phyloP scores from a whole-genome alignment of 208 protist species.

The Wallacemonas sp. region DNA sequence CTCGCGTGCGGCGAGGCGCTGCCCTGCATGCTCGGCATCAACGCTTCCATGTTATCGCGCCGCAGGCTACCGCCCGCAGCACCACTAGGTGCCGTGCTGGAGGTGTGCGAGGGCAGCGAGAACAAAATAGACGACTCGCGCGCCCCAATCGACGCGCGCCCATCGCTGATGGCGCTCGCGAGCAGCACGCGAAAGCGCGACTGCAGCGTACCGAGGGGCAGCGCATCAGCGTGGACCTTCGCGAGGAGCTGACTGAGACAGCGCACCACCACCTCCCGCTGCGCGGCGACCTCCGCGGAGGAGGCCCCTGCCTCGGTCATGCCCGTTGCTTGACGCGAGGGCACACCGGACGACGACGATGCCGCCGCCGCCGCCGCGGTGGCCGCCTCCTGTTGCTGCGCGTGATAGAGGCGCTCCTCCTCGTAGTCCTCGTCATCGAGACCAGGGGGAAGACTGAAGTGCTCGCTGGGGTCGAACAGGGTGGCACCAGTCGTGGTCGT shows the following conservation, averaged over 20 bases:
- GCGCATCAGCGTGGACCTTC: conserved; percentile 50
- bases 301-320: background rate
- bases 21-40: conserved; percentile 4
- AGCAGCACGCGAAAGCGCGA: conserved; percentile 27
- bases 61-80: too few relatives aligned
- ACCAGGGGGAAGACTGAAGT: conserved; percentile 41
- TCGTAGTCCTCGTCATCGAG: conserved; percentile 60
- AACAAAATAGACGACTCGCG: background rate
- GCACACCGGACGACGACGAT: too few relatives aligned
- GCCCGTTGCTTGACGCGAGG: too few relatives aligned
- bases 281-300: background rate
- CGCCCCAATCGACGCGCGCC: conserved; percentile 1
- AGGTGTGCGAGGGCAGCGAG: background rate
- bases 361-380: too few relatives aligned
- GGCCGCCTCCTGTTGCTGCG: conserved; percentile 18
- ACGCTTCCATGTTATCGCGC: background rate
- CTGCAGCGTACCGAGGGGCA: conserved; percentile 42
- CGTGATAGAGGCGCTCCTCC: conserved; percentile 30
- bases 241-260: conserved; percentile 40
- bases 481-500: too few relatives aligned
- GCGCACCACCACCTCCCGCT: conserved; percentile 13
- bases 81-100: background rate
- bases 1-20: background rate
- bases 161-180: background rate
- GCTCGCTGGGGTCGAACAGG: background rate